Conservation (phyloP, 768 basidiomycete genomes). For the Agaricus subrufescens region DNA sequence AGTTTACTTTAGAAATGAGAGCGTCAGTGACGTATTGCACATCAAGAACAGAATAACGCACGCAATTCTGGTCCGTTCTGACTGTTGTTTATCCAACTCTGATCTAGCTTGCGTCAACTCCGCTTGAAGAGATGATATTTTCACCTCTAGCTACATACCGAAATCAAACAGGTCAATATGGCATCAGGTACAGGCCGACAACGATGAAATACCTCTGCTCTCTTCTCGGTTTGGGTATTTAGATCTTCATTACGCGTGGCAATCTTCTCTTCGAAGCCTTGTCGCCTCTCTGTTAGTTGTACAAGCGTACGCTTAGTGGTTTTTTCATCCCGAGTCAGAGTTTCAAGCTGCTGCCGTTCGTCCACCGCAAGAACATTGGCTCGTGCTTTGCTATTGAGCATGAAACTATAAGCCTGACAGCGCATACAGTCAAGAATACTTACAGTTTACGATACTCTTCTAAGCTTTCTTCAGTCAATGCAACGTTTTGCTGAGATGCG, state of each 20-base stretch:
- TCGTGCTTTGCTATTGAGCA: slow-evolving; percentile 59
- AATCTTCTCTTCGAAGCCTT: slow-evolving; percentile 56
- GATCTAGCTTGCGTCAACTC: slow-evolving; percentile 67
- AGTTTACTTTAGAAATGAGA: slow-evolving; percentile 54
- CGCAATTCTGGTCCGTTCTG: slow-evolving; percentile 79
- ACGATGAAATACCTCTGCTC: slow-evolving; percentile 45
- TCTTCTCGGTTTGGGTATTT: slow-evolving; percentile 40
- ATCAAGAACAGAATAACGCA: slow-evolving; percentile 30
- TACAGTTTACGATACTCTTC: slow-evolving; percentile 85
- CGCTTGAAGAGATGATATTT: slow-evolving; percentile 46
- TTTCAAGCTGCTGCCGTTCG: slow-evolving; percentile 84
- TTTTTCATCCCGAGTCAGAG: slow-evolving; percentile 79
- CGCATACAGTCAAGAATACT: slow-evolving; percentile 18
- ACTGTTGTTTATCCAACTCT: slow-evolving; percentile 80
- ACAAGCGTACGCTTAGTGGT: slow-evolving; percentile 57
- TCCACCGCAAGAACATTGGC: slow-evolving; percentile 78
- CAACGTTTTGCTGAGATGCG: slow-evolving; percentile 68
- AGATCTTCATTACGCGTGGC: slow-evolving; percentile 54
- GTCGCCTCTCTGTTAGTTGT: slow-evolving; percentile 65
- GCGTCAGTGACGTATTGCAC: neutral
- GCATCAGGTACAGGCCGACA: neutral
- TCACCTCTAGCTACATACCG: slow-evolving; percentile 50
- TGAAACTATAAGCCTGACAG: neutral
- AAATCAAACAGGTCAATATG: neutral
- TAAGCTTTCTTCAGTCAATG: slow-evolving; percentile 78